phyloP scores from a whole-genome alignment of 192 early-diverging fungal species.

The Coemansia sp. region DNA sequence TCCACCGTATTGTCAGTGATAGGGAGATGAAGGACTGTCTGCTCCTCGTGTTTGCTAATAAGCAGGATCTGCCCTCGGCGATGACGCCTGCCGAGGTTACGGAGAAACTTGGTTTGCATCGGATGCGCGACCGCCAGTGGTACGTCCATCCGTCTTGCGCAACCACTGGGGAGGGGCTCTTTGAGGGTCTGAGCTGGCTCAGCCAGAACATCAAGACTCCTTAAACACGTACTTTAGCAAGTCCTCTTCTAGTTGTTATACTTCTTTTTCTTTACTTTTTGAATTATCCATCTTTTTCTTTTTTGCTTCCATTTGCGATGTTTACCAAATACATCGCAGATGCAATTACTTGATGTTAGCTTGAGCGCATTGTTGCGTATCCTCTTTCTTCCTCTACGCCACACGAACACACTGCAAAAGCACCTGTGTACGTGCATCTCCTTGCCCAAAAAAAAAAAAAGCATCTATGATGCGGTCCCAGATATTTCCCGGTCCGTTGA shows the following conservation, averaged over 20 bases:
- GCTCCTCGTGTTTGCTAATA: conserved; percentile 83
- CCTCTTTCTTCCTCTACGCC: background rate
- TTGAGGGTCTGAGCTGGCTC: conserved; percentile 86
- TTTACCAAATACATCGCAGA: background rate
- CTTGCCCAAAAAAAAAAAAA: conserved; percentile 1
- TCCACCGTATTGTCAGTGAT: conserved; percentile 81
- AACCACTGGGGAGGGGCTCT: conserved; percentile 78
- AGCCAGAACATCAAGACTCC: conserved; percentile 75
- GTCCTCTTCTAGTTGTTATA: conserved; percentile 7
- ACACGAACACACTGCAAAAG: background rate
- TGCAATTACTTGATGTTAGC: background rate
- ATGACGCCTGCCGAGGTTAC: conserved; percentile 95
- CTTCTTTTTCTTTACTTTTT: conserved; percentile 1
- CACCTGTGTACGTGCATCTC: no score
- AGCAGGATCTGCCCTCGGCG: conserved; percentile 78
- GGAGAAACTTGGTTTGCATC: conserved; percentile 83
- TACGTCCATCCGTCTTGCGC: conserved; percentile 88
- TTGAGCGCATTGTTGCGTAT: background rate
- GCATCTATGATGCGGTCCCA: background rate
- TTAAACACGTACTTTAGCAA: conserved; percentile 19
- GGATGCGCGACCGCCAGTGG: conserved; percentile 89
- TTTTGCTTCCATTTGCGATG: background rate
- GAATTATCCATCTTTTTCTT: background rate
- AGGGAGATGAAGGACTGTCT: conserved; percentile 83
- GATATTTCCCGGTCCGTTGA: background rate